These are phyloP conservation scores for Crotalaria pallida DNA, from an alignment of 306 rosid species.

Conservation along the genomic window DNA sequence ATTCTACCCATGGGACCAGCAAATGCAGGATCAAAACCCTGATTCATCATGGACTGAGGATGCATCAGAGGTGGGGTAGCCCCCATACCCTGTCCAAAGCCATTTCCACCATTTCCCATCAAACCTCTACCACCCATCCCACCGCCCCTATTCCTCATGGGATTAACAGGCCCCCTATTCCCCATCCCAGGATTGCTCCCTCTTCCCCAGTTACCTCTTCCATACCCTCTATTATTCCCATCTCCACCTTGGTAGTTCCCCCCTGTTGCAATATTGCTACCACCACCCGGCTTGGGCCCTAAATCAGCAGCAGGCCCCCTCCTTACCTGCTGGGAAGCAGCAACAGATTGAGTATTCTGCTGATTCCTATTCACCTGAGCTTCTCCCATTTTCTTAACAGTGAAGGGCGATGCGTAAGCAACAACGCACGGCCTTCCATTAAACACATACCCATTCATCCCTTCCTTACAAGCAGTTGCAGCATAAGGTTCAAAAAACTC, in stretches of 20 bases:
- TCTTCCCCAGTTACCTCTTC: constrained; percentile 93
- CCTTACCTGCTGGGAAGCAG: constrained; percentile 39
- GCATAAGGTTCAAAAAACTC: constrained; percentile 72
- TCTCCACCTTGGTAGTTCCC: constrained; percentile 95
- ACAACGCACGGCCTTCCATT: constrained; percentile 92
- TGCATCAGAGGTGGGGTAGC: constrained; percentile 75
- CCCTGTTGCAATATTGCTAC: constrained; percentile 63
- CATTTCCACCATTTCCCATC: constrained; percentile 88
- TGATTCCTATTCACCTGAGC: constrained; percentile 82
- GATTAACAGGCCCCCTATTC: constrained; percentile 74
- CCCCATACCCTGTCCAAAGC: constrained; percentile 90
- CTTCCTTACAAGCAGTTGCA: constrained; percentile 84
- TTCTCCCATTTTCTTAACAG: constrained; percentile 95
- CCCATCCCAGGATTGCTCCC: constrained; percentile 81
- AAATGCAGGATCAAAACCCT: constrained; percentile 94
- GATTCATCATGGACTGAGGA: constrained; percentile 89
- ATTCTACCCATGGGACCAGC: constrained; percentile 91
- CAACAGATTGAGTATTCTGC: constrained; percentile 42
- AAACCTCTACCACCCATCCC: constrained; percentile 89
- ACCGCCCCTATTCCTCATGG: constrained; percentile 77
- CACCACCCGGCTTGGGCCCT: constrained; percentile 55
- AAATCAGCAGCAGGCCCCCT: constrained; percentile 67
- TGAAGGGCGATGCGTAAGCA: constrained; percentile 73
- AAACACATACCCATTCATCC: constrained; percentile 79
- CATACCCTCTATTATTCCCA: constrained; percentile 49